These are phyloP conservation scores for Panicum miliaceum DNA, from an alignment of 176 grass and related monocot genomes.

Conservation along the genomic window DNA sequence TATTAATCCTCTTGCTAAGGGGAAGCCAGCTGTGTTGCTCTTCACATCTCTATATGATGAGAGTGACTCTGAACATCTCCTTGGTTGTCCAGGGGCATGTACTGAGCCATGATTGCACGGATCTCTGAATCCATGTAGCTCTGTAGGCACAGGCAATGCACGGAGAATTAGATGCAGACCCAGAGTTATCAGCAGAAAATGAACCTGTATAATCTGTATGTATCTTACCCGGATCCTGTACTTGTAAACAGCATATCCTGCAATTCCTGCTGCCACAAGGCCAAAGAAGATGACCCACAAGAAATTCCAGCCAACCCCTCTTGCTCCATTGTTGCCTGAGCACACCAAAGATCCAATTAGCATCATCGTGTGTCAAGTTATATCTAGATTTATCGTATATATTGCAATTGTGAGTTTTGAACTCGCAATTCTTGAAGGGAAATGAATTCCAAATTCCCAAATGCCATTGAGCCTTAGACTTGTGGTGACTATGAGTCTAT, in stretches of 20 bases:
- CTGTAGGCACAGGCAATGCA: conserved; percentile 40
- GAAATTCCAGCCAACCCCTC: conserved; percentile 75
- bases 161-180: conserved; percentile 13
- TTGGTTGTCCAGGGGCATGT: conserved; percentile 86
- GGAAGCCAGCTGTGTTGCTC: background rate
- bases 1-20: background rate
- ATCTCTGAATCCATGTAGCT: conserved; percentile 94
- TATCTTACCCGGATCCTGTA: conserved; percentile 81
- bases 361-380: background rate
- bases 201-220: background rate
- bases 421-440: too few species aligned
- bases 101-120: conserved; percentile 88
- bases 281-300: conserved; percentile 87
- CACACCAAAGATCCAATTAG: conserved; percentile 10
- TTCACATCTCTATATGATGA: conserved; percentile 67
- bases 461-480: too few species aligned
- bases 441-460: too few species aligned
- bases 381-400: background rate
- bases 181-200: conserved; percentile 11
- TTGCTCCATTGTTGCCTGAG: conserved; percentile 67
- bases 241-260: conserved; percentile 86
- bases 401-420: background rate
- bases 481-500: too few species aligned
- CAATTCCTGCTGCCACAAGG: conserved; percentile 62
- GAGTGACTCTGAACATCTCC: conserved; percentile 58